These are phyloP conservation scores for Aspergillus sp. DNA, from an alignment of 2,329 filamentous ascomycete genomes.

Conservation along the genomic window DNA sequence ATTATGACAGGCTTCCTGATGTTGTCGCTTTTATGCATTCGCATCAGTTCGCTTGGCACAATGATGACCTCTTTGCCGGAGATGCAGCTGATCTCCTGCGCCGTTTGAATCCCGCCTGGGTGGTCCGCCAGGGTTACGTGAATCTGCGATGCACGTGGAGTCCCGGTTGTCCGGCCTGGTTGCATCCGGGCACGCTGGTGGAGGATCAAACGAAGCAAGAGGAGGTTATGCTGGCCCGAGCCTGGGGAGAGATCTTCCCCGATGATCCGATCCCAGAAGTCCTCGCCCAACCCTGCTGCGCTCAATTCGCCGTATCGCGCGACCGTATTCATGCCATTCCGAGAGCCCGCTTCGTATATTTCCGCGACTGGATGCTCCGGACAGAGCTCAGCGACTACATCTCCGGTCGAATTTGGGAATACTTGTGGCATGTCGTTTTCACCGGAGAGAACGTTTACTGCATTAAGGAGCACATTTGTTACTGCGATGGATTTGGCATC, in stretches of 20 bases:
- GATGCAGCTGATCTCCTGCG: conserved; percentile 55
- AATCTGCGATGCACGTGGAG: conserved; percentile 62
- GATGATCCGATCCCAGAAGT: conserved; percentile 48
- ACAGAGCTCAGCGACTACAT: conserved; percentile 59
- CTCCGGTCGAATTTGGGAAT: conserved; percentile 64
- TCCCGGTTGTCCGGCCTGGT: conserved; percentile 62
- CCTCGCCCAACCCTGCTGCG: conserved; percentile 64
- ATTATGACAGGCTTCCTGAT: conserved; percentile 62
- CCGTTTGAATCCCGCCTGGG: conserved; percentile 54
- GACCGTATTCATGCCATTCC: conserved; percentile 59
- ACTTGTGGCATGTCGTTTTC: conserved; percentile 66
- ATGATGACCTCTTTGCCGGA: conserved; percentile 55
- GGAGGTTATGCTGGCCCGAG: conserved; percentile 48
- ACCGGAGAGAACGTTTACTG: conserved; percentile 51
- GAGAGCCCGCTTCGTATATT: conserved; percentile 56
- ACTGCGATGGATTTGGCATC: conserved; percentile 65
- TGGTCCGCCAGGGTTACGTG: conserved; percentile 59
- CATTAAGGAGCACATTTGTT: conserved; percentile 58
- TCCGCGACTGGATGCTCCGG: conserved; percentile 63
- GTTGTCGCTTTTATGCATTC: conserved; percentile 63
- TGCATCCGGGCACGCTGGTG: conserved; percentile 49
- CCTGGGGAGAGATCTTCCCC: conserved; percentile 53
- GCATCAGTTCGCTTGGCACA: conserved; percentile 61
- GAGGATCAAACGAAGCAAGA: conserved; percentile 50
- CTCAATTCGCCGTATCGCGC: conserved; percentile 63